Base-by-base conservation (phyloP, 78 protist genomes). In the Isochrysis galbana region DNA sequence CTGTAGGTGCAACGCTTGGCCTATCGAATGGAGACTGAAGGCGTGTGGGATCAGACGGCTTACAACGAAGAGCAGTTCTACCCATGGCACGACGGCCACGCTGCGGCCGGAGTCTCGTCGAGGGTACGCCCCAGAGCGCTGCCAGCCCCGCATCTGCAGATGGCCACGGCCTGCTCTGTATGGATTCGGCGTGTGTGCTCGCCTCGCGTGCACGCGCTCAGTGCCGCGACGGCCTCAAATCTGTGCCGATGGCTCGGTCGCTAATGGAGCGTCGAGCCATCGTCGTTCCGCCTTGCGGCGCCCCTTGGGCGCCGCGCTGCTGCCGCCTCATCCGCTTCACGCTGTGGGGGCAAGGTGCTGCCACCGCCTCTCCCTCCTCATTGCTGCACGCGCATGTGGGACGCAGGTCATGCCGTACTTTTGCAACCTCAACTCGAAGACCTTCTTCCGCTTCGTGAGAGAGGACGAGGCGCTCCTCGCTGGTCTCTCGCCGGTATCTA, bases 1-100 rank as follows among this genome's bases (percentile, higher is more conserved):
- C 67, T 54, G 67, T 54, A 21, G 32, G 67, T 54, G 67, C 67
- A 54, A 10, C 67, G 32, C 19, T 54, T 54, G 10, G 82, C 82
- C 21, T 42, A 34, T 22, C 82, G 82, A 2, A 72, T 72, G 87
- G 87, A 39, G 87, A 78, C 38, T 10, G 82, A 72, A 42, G 36
- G 48, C 87, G 25, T 25, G 14, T 78, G 87, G 87, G 87, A 78
- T 36, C 87, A 78, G 87, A 78, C 87, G 19, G 87, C 87, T 32
- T 78, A 78, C 87, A 78, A 78, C 48, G 87, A 78, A n/a, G 87
- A 78, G 87, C 87, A 78, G 87, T 78, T 78, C 87, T 78, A 42
- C 42, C 82, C 82, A 38, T 38, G 26, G 77, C 77, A 54, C 67
- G 67, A 19, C 19, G 32, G 67, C 38, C 77, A 69, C 21, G 77